phyloP scores from a whole-genome alignment of 2,329 filamentous ascomycete species.

The Penicillium palitans region DNA sequence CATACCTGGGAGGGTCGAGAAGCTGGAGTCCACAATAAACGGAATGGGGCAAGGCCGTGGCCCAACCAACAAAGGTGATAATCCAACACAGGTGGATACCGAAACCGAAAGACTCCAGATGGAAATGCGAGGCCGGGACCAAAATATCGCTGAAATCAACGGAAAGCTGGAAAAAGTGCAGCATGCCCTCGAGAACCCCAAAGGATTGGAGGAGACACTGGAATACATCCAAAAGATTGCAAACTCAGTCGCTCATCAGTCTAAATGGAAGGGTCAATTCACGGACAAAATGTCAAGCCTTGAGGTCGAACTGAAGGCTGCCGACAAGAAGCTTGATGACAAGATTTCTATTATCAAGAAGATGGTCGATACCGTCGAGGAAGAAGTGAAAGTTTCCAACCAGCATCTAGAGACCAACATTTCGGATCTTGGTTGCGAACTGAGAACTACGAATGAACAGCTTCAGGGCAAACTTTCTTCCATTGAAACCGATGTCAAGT shows the following conservation, averaged over 20 bases:
- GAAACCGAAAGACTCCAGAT: neutral
- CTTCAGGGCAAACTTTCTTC: neutral
- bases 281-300: neutral
- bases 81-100: neutral
- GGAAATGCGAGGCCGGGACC: neutral
- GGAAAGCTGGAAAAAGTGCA: neutral
- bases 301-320: neutral
- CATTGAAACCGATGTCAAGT: neutral
- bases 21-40: slow-evolving; percentile 21
- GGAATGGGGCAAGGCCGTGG: neutral
- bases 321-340: neutral
- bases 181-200: neutral
- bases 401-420: neutral
- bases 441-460: neutral
- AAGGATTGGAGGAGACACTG: neutral
- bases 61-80: neutral
- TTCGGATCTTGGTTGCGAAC: neutral
- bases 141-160: neutral
- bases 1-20: slow-evolving; percentile 12
- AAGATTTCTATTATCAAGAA: neutral
- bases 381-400: neutral
- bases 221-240: neutral
- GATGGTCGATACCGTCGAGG: neutral
- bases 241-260: neutral
- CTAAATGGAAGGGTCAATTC: neutral